Conservation (phyloP, 768 basidiomycete species). For the Amanita inopinata region DNA sequence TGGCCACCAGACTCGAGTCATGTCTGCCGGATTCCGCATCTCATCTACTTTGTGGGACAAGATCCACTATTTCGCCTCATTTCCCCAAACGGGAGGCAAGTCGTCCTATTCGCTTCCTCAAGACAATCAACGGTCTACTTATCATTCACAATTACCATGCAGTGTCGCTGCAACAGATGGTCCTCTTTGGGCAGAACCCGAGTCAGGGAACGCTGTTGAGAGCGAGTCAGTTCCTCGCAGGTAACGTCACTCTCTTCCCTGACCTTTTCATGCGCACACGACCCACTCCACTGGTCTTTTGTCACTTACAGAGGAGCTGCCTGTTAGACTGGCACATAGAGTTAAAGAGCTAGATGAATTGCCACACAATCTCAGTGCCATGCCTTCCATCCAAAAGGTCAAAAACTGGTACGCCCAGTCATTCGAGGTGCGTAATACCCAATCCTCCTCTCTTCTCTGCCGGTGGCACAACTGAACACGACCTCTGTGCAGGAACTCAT, state of each 20-base stretch:
- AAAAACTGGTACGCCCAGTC: slow-evolving; percentile 99
- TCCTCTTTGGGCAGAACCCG: slow-evolving; percentile 93
- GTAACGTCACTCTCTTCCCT: slow-evolving; percentile 24
- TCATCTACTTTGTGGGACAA: slow-evolving; percentile 76
- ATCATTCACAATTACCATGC: neutral
- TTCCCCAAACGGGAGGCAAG: slow-evolving; percentile 87
- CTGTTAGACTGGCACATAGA: slow-evolving; percentile 89
- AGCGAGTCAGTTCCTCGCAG: slow-evolving; percentile 81
- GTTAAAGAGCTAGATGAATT: slow-evolving; percentile 94
- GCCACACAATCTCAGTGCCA: slow-evolving; percentile 82
- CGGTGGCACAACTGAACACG: slow-evolving; percentile 1
- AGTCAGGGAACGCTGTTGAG: slow-evolving; percentile 90
- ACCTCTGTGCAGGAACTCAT: slow-evolving; percentile 65
- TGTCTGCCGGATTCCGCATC: slow-evolving; percentile 64
- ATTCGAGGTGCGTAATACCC: slow-evolving; percentile 77
- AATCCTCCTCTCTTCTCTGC: neutral
- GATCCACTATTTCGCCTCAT: slow-evolving; percentile 85
- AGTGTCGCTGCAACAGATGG: slow-evolving; percentile 97
- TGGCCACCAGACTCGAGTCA: no score
- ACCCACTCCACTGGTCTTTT: neutral
- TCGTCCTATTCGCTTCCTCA: slow-evolving; percentile 32
- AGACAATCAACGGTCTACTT: slow-evolving; percentile 28
- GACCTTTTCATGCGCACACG: neutral
- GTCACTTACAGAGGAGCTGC: slow-evolving; percentile 67
- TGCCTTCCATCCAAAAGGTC: slow-evolving; percentile 89